Conservation (phyloP, 768 basidiomycete species). For the Lactarius quietus region DNA sequence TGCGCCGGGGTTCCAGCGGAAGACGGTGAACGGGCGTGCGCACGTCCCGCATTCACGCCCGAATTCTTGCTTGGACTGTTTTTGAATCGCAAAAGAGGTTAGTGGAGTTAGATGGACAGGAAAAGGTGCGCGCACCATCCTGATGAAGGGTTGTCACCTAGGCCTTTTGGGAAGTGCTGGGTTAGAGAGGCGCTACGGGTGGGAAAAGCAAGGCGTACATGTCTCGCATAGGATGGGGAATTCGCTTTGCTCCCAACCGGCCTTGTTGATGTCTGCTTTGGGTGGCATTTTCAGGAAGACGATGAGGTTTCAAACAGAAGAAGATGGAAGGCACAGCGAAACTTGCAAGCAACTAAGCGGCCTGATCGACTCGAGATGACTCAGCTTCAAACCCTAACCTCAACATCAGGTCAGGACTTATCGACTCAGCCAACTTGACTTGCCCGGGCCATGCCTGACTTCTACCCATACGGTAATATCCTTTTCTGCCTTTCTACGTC, state of each 20-base stretch:
- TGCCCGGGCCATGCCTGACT: too few species aligned
- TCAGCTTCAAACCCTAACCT: conserved; percentile 15
- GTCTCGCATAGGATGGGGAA: conserved; percentile 94
- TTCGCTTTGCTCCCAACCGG: conserved; percentile 91
- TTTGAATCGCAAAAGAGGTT: too few species aligned
- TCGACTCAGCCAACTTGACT: too few species aligned
- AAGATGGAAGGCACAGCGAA: background rate
- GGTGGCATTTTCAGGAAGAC: conserved; percentile 48
- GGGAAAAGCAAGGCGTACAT: conserved; percentile 47
- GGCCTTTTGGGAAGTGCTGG: conserved; percentile 43
- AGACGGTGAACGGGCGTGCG: conserved; percentile 93
- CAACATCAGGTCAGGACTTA: background rate
- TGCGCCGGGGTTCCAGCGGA: conserved; percentile 96
- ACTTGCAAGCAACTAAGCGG: too few species aligned
- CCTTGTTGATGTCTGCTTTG: conserved; percentile 93
- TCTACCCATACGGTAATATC: too few species aligned
- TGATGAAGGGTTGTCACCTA: conserved; percentile 91
- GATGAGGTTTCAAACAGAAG: background rate
- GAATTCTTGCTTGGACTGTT: conserved; percentile 93
- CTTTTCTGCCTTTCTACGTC: too few species aligned
- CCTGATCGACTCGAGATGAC: conserved; percentile 4
- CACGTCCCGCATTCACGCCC: conserved; percentile 97
- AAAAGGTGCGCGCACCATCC: conserved; percentile 66
- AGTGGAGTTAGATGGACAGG: background rate
- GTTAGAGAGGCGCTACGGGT: background rate